phyloP scores from a whole-genome alignment of 495 filamentous ascomycete genomes.

The Platismatia glauca region DNA sequence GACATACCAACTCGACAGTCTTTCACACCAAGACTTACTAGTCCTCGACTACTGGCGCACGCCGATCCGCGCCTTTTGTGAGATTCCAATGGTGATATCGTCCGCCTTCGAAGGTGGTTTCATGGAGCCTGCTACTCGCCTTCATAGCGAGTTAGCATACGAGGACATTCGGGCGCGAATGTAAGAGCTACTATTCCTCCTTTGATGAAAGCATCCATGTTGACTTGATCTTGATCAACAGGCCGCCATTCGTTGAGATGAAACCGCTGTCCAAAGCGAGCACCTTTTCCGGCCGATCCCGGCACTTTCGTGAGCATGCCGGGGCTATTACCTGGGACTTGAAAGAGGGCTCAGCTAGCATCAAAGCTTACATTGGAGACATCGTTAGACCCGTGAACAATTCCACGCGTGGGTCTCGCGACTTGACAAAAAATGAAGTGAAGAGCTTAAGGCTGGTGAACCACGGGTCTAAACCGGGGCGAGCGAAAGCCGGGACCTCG shows the following conservation, averaged over 20 bases:
- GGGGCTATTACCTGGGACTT: neutral
- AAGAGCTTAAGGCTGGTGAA: neutral
- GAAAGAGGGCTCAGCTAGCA: neutral
- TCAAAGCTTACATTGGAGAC: neutral
- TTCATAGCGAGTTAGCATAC: neutral
- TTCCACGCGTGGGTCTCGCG: neutral
- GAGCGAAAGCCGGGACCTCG: neutral
- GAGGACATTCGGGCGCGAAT: slow-evolving; percentile 3
- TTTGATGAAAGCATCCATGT: neutral
- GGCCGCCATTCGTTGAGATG: neutral
- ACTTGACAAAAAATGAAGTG: neutral
- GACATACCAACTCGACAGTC: neutral
- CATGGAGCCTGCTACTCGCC: slow-evolving; percentile 6
- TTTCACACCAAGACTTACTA: neutral
- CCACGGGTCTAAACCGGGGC: neutral
- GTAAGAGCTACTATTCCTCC: neutral
- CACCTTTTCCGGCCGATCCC: neutral
- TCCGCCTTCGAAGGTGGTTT: slow-evolving; percentile 9
- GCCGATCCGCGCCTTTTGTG: neutral
- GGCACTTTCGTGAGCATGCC: neutral
- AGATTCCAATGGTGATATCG: neutral
- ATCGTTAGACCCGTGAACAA: neutral
- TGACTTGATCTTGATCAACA: neutral
- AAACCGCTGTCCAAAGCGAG: neutral
- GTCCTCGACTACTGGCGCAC: slow-evolving; percentile 8